Conservation (phyloP, 1,284 basidiomycete species). For the Xerocomus nothofagi region DNA sequence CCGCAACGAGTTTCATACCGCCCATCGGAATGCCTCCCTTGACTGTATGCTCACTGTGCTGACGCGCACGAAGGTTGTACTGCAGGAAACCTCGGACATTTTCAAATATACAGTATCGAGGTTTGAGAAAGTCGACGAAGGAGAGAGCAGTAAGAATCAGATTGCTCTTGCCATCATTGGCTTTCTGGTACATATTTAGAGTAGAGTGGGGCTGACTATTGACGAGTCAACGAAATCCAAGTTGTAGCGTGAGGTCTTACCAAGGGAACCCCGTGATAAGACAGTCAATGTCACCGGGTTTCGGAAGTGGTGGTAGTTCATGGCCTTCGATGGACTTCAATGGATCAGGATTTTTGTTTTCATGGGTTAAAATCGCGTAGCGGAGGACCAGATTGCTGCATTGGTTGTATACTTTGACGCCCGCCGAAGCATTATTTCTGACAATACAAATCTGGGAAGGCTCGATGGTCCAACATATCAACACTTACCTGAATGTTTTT, state of each 20-base stretch:
- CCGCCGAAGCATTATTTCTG: conserved; percentile 48
- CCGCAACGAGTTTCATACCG: conserved; percentile 62
- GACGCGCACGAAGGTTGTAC: conserved; percentile 53
- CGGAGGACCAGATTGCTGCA: conserved; percentile 62
- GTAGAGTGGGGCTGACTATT: conserved; percentile 55
- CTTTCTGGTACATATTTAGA: conserved; percentile 55
- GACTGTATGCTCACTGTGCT: conserved; percentile 47
- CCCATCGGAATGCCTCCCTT: conserved; percentile 66
- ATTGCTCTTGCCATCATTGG: conserved; percentile 54
- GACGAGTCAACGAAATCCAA: conserved; percentile 3
- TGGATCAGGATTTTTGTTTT: conserved; percentile 38
- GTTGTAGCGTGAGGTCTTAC: conserved; percentile 34
- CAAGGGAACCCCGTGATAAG: conserved; percentile 74
- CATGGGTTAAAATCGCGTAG: conserved; percentile 50
- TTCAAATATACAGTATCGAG: conserved; percentile 66
- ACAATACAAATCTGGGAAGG: conserved; percentile 4
- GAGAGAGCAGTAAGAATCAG: conserved; percentile 60
- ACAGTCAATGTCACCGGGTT: conserved; percentile 55
- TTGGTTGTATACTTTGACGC: conserved; percentile 50
- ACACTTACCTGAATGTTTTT: conserved; percentile 53
- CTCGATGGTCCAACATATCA: background rate
- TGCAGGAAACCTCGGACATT: conserved; percentile 71
- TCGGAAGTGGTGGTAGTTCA: conserved; percentile 44
- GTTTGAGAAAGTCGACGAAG: conserved; percentile 60
- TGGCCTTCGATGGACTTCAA: conserved; percentile 41